Evolutionary conservation across 345 rosid genomes (phyloP).

Genomic region (Rhodamnia argentea): DNA sequence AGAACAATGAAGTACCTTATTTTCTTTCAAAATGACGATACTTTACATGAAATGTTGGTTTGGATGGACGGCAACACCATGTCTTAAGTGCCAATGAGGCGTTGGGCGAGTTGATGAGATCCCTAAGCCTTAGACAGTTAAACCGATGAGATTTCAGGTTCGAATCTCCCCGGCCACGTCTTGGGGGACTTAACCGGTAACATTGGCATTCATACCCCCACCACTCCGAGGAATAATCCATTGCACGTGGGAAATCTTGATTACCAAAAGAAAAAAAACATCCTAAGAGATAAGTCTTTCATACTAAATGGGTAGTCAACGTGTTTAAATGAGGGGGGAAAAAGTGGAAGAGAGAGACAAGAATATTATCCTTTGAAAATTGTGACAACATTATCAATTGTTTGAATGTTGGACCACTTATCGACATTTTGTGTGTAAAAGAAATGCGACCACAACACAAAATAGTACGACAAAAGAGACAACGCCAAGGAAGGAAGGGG

Average conservation of each 20-base stretch:
- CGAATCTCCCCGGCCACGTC: too few species aligned
- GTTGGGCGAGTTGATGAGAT: too few species aligned
- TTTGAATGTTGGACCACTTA: background rate
- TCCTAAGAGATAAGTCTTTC: background rate
- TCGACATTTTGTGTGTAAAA: background rate
- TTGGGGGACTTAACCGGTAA: too few species aligned
- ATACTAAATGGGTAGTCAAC: background rate
- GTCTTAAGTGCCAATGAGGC: too few species aligned
- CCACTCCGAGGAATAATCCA: too few species aligned
- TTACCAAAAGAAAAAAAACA: too few species aligned
- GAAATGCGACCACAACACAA: background rate
- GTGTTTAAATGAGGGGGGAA: background rate
- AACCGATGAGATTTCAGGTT: too few species aligned
- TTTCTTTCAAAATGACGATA: background rate
- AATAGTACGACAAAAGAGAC: background rate
- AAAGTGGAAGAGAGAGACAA: background rate
- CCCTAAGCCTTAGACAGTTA: too few species aligned
- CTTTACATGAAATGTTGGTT: background rate
- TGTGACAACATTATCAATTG: background rate
- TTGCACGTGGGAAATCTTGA: too few species aligned
- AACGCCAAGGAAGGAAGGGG: background rate
- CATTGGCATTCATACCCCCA: too few species aligned
- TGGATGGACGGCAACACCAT: background rate
- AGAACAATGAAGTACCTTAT: background rate
- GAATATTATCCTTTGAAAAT: background rate